phyloP scores from a whole-genome alignment of 176 grass and related monocot genomes.

The Bolboschoenus planiculmis region DNA sequence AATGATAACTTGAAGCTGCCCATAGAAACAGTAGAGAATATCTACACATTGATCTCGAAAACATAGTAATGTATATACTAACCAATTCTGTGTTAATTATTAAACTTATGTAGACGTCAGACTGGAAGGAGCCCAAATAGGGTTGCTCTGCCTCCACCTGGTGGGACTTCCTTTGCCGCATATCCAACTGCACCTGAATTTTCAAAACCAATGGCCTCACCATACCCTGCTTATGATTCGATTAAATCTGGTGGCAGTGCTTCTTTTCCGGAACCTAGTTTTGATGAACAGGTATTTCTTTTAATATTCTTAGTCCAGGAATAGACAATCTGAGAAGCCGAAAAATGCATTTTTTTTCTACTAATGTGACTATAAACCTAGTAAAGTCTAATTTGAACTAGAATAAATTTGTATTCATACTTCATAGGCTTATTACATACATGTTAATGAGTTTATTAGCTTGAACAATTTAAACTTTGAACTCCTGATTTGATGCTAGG shows the following conservation, averaged over 20 bases:
- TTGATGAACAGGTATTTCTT: constrained; percentile 7
- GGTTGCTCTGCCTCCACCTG: constrained; percentile 67
- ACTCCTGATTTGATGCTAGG: not conserved
- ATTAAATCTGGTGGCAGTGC: not conserved
- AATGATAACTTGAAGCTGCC: not conserved
- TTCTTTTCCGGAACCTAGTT: not conserved
- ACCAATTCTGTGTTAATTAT: constrained; percentile 29
- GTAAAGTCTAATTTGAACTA: not conserved
- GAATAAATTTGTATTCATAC: not conserved
- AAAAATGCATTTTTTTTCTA: not conserved
- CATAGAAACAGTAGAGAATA: not conserved
- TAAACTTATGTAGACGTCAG: constrained; percentile 37
- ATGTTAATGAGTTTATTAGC: not conserved
- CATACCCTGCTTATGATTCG: not conserved
- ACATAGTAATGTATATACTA: not conserved
- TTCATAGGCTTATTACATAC: not conserved
- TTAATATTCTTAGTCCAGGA: not conserved
- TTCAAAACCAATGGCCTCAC: not conserved
- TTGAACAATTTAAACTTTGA: not conserved
- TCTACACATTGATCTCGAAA: not conserved
- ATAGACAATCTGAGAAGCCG: not conserved
- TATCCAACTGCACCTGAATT: not conserved
- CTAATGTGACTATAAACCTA: not conserved
- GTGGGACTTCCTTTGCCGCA: not conserved
- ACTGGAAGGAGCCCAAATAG: constrained; percentile 44